Base-by-base conservation (phyloP, 495 filamentous ascomycete genomes). In the Darksidea phi region DNA sequence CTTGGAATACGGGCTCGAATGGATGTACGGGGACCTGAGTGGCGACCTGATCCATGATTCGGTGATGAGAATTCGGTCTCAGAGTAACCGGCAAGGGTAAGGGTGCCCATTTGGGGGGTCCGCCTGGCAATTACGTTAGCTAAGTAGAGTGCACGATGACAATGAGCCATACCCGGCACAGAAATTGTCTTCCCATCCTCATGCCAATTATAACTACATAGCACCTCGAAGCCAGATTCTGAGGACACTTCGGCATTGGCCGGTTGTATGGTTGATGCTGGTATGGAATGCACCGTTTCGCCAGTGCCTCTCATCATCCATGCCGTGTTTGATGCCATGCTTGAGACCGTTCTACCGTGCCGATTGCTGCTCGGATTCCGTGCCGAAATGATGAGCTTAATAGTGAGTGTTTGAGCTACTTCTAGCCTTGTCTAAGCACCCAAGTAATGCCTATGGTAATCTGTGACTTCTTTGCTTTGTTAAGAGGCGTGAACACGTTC, bases 261-360 rank as follows among this genome's bases (percentile, higher is more conserved):
- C 6, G 49, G 2, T 52, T 52, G 25, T 6, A 52, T 25, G 15
- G 13, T 20, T 18, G 23, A 25, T 28, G 49, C 13, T 18, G 20
- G 8, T 17, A 52, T 32, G 10, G 49, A 32, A 34, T 34, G 3
- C 4, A 52, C 20, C 23, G n/a, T 2, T n/a, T 17, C 12, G 21
- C 24, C 49, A 20, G 49, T 52, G 23, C 25, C 49, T 52, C 20
- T 52, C 49, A 34, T 32, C 49, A 52, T 52, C 49, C 49, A 52
- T 47, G 43, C 43, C 43, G 43, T 47, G 1, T 47, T 47, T 18
- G 6, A 47, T 32, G 28, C 28, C 43, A 17, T 47, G 1, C 18
- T 47, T 18, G 6, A 47, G 3, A 10, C 28, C 28, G 28, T 10
- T 32, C 4, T 32, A 10, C 28, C 28, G 3, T 32, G 28, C 28